phyloP scores from a whole-genome alignment of 1,139 yeast genomes.

The Hyphopichia buzzinii region DNA sequence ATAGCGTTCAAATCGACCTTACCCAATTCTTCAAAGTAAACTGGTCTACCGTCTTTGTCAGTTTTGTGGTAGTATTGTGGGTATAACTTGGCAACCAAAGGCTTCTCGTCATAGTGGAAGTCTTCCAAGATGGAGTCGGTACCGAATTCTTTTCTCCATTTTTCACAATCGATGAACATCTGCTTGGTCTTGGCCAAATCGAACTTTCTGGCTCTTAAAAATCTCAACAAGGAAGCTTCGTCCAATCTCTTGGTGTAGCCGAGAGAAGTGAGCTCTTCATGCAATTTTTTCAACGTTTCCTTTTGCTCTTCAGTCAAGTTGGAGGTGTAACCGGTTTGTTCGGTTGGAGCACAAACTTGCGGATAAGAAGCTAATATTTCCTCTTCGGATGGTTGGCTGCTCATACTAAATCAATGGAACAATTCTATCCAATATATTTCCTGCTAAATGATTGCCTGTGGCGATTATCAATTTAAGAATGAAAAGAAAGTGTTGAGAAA shows the following conservation, averaged over 20 bases:
- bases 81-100: constrained; percentile 81
- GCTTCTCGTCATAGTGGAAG: constrained; percentile 88
- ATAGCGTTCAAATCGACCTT: constrained; percentile 83
- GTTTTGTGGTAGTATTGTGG: constrained; percentile 98
- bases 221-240: constrained; percentile 85
- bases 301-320: constrained; percentile 70
- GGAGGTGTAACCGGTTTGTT: constrained; percentile 78
- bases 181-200: constrained; percentile 73
- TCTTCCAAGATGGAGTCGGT: constrained; percentile 82
- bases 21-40: constrained; percentile 92
- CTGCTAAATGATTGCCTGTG: too few relatives aligned
- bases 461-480: too few relatives aligned
- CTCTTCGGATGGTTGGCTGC: constrained; percentile 16
- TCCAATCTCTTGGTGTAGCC: constrained; percentile 79
- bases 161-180: constrained; percentile 86
- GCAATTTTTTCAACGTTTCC: constrained; percentile 55
- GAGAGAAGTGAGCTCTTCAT: constrained; percentile 53
- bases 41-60: constrained; percentile 95
- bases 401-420: too few relatives aligned
- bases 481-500: too few relatives aligned
- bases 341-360: constrained; percentile 59
- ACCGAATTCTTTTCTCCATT: constrained; percentile 87
- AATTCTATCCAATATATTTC: too few relatives aligned
- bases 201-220: constrained; percentile 93
- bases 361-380: constrained; percentile 58